Conservation (phyloP, 768 basidiomycete species). For the Panus rudis region DNA sequence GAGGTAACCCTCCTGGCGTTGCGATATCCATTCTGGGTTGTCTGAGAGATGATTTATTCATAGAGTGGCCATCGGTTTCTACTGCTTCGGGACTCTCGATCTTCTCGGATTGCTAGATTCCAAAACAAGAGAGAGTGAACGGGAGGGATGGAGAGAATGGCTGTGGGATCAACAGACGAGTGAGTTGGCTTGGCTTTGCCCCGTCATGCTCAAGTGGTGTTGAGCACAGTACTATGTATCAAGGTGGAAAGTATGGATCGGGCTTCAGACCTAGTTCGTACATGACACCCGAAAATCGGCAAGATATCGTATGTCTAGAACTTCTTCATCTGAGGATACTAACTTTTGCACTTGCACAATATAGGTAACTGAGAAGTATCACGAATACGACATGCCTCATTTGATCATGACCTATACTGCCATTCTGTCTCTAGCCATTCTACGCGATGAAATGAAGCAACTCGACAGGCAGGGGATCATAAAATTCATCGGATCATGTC, state of each 20-base stretch:
- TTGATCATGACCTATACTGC: constrained; percentile 94
- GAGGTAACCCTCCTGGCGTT: constrained; percentile 35
- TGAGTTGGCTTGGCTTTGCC: constrained; percentile 24
- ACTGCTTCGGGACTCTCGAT: constrained; percentile 81
- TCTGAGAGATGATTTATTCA: neutral
- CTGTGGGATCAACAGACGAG: constrained; percentile 83
- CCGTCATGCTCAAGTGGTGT: neutral
- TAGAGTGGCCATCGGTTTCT: constrained; percentile 84
- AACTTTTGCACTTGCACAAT: no score
- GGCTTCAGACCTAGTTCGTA: constrained; percentile 75
- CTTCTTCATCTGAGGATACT: neutral
- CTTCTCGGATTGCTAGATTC: constrained; percentile 48
- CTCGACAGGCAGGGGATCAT: constrained; percentile 67
- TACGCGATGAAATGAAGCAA: constrained; percentile 75
- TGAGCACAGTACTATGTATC: constrained; percentile 4
- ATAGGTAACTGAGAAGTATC: constrained; percentile 28
- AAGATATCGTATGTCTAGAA: neutral
- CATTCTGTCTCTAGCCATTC: constrained; percentile 71
- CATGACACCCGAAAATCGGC: constrained; percentile 39
- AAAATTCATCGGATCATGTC: constrained; percentile 62
- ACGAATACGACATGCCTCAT: constrained; percentile 64
- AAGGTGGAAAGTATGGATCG: constrained; percentile 52
- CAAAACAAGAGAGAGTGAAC: constrained; percentile 44
- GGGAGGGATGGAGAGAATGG: constrained; percentile 70
- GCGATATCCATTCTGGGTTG: neutral